These are phyloP conservation scores for Powellomyces hirtus DNA, from an alignment of 192 early-diverging fungal species.

Conservation along the genomic window DNA sequence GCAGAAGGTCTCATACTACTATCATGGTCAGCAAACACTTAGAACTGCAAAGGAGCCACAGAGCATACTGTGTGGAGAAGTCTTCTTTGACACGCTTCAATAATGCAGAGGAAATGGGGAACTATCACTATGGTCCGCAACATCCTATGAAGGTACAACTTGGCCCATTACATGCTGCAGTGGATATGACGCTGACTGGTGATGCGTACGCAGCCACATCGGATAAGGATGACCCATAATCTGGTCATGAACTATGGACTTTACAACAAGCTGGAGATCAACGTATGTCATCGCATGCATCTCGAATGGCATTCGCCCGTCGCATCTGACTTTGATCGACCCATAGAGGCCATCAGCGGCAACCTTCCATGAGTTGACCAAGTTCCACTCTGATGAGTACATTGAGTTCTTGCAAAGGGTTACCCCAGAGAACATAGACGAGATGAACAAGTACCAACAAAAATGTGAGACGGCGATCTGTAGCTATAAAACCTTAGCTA, in stretches of 20 bases:
- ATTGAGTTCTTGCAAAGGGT: slow-evolving; percentile 89
- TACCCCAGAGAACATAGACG: slow-evolving; percentile 50
- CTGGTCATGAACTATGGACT: slow-evolving; percentile 90
- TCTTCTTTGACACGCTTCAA: background rate
- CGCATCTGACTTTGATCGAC: background rate
- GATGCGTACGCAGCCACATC: slow-evolving; percentile 74
- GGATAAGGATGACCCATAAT: slow-evolving; percentile 91
- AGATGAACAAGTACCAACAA: slow-evolving; percentile 40
- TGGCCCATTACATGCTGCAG: background rate
- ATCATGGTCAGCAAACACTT: slow-evolving; percentile 37
- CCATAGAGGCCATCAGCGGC: slow-evolving; percentile 75
- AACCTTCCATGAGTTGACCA: slow-evolving; percentile 84
- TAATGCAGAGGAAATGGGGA: slow-evolving; percentile 54
- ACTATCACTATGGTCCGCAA: slow-evolving; percentile 53
- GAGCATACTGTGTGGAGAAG: background rate
- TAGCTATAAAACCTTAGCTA: too few relatives aligned
- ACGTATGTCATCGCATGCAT: slow-evolving; percentile 18
- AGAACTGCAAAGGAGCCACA: background rate
- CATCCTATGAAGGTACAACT: slow-evolving; percentile 56
- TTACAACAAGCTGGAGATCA: slow-evolving; percentile 80
- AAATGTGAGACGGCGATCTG: too few relatives aligned
- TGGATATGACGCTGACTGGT: background rate
- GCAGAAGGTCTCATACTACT: slow-evolving; percentile 44
- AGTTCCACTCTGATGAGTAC: slow-evolving; percentile 95
- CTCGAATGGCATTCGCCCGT: background rate